Base-by-base conservation (phyloP, 768 basidiomycete genomes). In the Austroboletus festivus region DNA sequence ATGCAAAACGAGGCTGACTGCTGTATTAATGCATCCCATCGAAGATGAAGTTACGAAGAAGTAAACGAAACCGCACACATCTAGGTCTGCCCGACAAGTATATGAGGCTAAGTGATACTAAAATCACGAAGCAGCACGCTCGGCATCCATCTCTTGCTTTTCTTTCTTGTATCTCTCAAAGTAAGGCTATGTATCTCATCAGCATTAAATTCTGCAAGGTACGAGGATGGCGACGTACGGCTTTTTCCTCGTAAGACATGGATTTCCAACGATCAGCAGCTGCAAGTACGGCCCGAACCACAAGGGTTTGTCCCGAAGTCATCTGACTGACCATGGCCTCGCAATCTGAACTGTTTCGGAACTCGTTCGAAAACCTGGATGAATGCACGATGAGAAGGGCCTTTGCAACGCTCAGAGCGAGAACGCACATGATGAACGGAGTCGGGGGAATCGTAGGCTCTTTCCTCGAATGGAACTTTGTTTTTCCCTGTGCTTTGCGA, bases 201-300 rank as follows among this genome's bases (percentile, higher is more conserved):
- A 53, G 47, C 2, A 28, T n/a, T 15, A 21, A 4, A 22, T 9
- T 12, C 10, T 5, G n/a, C 5, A 30, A 0, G 43, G 7, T 15
- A 33, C 12, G 5, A 23, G 34, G 23, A 45, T 2, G 11, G 16
- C 2, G 21, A 49, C 61, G 26, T 31, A 69, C 71, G 8, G 57
- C 54, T 51, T 68, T 71, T 46, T 70, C 68, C n/a, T 56, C 58
- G 2, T 38, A 12, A 7, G 67, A 57, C 65, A 73, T 54, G 22
- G 55, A 53, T 15, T 50, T 58, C 71, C 71, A 73, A 13, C 54
- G 58, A 5, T 33, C 45, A 15, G 31, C 71, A 19, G 61, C 62
- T 13, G 50, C 53, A 26, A 51, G 12, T 3, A 51, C 24, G 11
- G 51, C 38, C 4, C 55, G 53, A 35, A 57, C 20, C 0, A 16